Conservation (phyloP, 208 protist species). For the Histomonas meleagridis region DNA sequence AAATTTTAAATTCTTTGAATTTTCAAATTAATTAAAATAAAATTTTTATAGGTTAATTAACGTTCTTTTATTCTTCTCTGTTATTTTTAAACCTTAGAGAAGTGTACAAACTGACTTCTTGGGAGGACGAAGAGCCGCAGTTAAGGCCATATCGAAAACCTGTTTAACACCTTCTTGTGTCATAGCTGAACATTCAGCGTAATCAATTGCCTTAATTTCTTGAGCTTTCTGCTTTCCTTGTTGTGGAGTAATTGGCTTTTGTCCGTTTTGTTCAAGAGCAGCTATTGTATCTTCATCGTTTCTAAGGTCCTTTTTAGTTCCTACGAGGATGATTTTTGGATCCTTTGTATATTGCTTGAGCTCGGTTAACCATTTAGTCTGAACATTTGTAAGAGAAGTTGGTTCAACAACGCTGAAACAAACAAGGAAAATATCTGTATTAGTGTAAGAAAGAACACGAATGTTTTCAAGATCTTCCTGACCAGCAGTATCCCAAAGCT, state of each 20-base stretch:
- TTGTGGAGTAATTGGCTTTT: neutral
- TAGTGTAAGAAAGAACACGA: slow-evolving; percentile 69
- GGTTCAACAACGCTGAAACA: too few species aligned
- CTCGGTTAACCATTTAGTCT: too few species aligned
- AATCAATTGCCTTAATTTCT: neutral
- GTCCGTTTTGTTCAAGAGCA: too few species aligned
- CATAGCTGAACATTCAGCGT: neutral
- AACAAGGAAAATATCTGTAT: slow-evolving; percentile 66
- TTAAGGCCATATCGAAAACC: neutral
- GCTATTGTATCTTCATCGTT: neutral
- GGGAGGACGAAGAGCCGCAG: too few species aligned
- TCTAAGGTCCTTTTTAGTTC: neutral
- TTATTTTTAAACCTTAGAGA: too few species aligned
- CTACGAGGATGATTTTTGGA: neutral
- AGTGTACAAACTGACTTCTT: too few species aligned
- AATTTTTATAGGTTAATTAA: too few species aligned
- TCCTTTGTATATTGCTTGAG: too few species aligned
- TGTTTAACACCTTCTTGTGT: neutral
- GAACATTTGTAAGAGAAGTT: too few species aligned
- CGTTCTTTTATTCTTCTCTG: too few species aligned
- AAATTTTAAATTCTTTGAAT: too few species aligned
- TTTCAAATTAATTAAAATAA: too few species aligned
- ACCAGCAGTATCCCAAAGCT: slow-evolving; percentile 42
- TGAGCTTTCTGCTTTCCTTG: neutral
- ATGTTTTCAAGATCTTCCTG: slow-evolving; percentile 81